phyloP scores from a whole-genome alignment of 768 basidiomycete species.

The Termitomyces eurrhizus region DNA sequence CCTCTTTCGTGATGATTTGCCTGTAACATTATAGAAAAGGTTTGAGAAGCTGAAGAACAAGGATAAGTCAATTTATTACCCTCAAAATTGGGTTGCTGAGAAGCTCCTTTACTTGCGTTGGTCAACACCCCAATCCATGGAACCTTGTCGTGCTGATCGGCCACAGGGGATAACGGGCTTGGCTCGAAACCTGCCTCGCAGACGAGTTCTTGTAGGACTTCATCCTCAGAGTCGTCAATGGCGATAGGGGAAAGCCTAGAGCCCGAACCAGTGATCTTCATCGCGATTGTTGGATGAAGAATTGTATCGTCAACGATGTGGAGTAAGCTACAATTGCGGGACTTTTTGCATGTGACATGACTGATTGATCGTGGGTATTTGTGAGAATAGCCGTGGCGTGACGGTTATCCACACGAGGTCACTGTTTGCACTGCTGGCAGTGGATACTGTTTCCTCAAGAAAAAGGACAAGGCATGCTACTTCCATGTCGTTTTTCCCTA shows the following conservation, averaged over 20 bases:
- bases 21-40: background rate
- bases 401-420: too few species aligned
- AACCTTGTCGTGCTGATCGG: conserved; percentile 7
- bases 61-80: conserved; percentile 3
- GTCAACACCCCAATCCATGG: background rate
- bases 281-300: background rate
- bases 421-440: too few species aligned
- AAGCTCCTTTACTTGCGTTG: background rate
- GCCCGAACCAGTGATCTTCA: conserved; percentile 25
- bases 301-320: background rate
- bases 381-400: too few species aligned
- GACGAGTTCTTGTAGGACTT: conserved; percentile 30
- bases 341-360: background rate
- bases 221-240: conserved; percentile 39
- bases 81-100: background rate
- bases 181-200: conserved; percentile 13
- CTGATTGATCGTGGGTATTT: background rate
- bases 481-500: too few species aligned
- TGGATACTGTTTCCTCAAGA: too few species aligned
- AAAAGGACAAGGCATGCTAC: too few species aligned
- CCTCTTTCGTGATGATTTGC: background rate
- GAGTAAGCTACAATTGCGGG: background rate
- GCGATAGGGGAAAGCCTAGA: conserved; percentile 32
- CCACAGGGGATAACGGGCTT: background rate
- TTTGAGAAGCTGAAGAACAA: background rate